Base-by-base conservation (phyloP, 805 yeast species). In the Starmerella davenportii region DNA sequence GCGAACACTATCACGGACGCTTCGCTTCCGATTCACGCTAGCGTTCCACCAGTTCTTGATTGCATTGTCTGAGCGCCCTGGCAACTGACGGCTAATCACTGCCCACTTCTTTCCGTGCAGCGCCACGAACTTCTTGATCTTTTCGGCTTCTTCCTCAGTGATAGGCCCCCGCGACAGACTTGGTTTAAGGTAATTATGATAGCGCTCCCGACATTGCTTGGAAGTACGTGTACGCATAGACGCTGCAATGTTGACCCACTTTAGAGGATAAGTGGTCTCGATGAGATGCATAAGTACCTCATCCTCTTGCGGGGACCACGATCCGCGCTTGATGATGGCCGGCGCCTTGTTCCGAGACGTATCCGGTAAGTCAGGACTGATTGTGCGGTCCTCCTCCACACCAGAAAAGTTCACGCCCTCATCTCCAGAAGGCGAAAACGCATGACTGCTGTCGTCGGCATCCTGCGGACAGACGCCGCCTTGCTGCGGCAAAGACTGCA, bases 31-130 rank as follows among this genome's bases (percentile, higher is more conserved):
- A 54, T 79, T 81, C 13, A 92, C 87, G 7, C 93, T 92, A 3
- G 94, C 93, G 53, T 81, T 81, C 94, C 94, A 82, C 94, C 94
- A 84, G 59, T 84, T 84, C 55, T 81, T 81, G 50, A 81, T 80
- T 17, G 93, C 84, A 56, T 81, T 82, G 57, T 82, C 95, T n/a
- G 78, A 69, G 38, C 95, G 64, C 2, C 94, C 93, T 44, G 79
- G 76, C 41, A 82, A 61, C 57, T 81, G 92, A 38, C 93, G 68
- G 15, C 93, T 81, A 34, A 82, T 84, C 52, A 80, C 93, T 0
- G 95, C 94, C 95, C 95, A 82, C 50, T 79, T 69, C 56, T 82
- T 81, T 34, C 95, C 95, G 54, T 79, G 72, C 46, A 72, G 69
- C 9, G 64, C 69, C 30, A 84, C 94, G 39, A 84, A 65, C 45